phyloP scores from a whole-genome alignment of 73 alveolate species.

The Tetrahymena malaccensis region DNA sequence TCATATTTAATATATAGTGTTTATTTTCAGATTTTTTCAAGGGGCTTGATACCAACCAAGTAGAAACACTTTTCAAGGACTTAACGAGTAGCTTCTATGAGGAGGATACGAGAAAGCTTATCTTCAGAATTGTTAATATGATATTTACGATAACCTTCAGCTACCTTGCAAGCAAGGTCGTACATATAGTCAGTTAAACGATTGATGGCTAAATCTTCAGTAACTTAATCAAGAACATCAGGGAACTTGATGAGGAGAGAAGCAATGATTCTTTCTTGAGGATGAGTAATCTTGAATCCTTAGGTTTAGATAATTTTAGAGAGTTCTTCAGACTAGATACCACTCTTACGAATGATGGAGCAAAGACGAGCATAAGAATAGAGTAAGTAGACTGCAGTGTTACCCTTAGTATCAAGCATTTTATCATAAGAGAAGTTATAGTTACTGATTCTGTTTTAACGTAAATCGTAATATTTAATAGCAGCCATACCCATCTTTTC shows the following conservation, averaged over 20 bases:
- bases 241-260: constrained; percentile 76
- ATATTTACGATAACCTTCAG: constrained; percentile 59
- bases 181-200: constrained; percentile 87
- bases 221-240: constrained; percentile 87
- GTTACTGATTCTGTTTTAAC: constrained; percentile 89
- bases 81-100: constrained; percentile 59
- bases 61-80: constrained; percentile 49
- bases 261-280: constrained; percentile 85
- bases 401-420: constrained; percentile 99
- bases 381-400: constrained; percentile 98
- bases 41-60: constrained; percentile 70
- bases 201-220: constrained; percentile 86
- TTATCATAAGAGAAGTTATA: constrained; percentile 90
- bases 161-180: constrained; percentile 89
- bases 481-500: constrained; percentile 96
- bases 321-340: constrained; percentile 25
- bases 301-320: constrained; percentile 43
- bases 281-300: constrained; percentile 38
- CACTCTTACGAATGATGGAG: constrained; percentile 90
- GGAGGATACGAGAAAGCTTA: constrained; percentile 52
- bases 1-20: neutral
- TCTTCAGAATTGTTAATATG: constrained; percentile 84
- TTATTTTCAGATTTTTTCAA: constrained; percentile 61
- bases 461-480: constrained; percentile 95
- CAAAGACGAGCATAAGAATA: constrained; percentile 97